Conservation (phyloP, 73 alveolate genomes). For the Loxodes magnus region DNA sequence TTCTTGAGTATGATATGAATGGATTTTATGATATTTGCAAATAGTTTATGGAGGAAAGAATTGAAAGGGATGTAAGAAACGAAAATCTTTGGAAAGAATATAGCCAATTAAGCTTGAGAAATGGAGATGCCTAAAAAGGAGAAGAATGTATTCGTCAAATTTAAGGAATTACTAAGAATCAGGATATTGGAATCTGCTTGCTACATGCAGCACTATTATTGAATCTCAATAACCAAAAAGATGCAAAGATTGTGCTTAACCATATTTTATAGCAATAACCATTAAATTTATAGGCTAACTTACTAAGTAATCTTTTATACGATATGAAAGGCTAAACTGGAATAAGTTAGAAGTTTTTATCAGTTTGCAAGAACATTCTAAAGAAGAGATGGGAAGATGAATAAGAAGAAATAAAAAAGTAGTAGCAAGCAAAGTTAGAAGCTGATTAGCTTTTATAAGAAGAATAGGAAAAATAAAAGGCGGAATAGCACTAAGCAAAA, state of each 20-base stretch:
- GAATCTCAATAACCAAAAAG: slow-evolving; percentile 32
- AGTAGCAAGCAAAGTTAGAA: too few relatives aligned
- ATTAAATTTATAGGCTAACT: background rate
- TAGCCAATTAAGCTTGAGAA: slow-evolving; percentile 51
- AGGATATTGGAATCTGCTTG: slow-evolving; percentile 47
- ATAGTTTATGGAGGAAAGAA: slow-evolving; percentile 49
- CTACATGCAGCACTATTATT: slow-evolving; percentile 35
- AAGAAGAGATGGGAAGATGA: too few relatives aligned
- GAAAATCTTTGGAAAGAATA: slow-evolving; percentile 39
- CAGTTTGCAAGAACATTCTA: too few relatives aligned
- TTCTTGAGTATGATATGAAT: slow-evolving; percentile 81
- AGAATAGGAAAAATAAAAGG: too few relatives aligned
- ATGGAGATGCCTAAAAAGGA: slow-evolving; percentile 52
- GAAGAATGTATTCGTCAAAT: slow-evolving; percentile 56
- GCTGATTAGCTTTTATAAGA: too few relatives aligned
- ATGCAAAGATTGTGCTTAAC: slow-evolving; percentile 34
- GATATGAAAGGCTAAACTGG: too few relatives aligned
- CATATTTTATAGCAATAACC: slow-evolving; percentile 30
- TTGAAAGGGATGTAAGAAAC: slow-evolving; percentile 58
- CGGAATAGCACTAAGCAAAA: too few relatives aligned
- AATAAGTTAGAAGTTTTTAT: too few relatives aligned
- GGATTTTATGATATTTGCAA: slow-evolving; percentile 59
- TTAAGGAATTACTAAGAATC: slow-evolving; percentile 19
- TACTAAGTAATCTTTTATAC: too few relatives aligned
- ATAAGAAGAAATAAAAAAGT: too few relatives aligned